Evolutionary conservation across 495 filamentous ascomycete genomes (phyloP), one percentile per base, ranked within the genome.

Genomic region (Penicillium crystallinum): DNA sequence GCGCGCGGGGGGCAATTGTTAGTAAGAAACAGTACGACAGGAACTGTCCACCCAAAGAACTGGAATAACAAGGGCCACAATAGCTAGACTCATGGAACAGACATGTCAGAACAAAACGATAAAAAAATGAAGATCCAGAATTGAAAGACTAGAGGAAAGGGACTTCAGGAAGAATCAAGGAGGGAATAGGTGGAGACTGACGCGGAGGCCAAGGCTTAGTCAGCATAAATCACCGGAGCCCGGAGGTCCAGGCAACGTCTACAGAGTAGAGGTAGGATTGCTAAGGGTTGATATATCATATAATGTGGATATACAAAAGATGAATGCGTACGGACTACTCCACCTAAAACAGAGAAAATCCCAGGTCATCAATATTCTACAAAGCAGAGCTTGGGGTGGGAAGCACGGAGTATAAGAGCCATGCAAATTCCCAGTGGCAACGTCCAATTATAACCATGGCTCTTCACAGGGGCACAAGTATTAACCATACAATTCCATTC

Each of bases 31-130:
- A 33, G n/a, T 48, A 27, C 39, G 42, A 57, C 49, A 23, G 53
- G 55, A 57, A 55, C 34, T 55, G 38, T 61, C 58, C 61, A 66
- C 58, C 61, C 58, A 57, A 61, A 59, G 49, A 58, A 63, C 59
- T 37, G 27, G 25, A 41, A 48, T 40, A 19, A 47, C 19, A 49
- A 46, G 18, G 15, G 43, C 19, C 43, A 52, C 53, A 39, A 44
- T n/a, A 53, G 18, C 53, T 45, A 48, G 23, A 46, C 45, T 58
- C 56, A 66, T 61, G 11, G 52, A 58, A 38, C 44, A 52, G 45
- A 41, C 59, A 65, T 62, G 17, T 47, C 52, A 48, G 27, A 42
- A 47, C 15, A 29, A 14, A 48, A 38, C 15, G 35, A 54, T 23
- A 39, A 47, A 36, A 49, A 21, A 19, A 58, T 30, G 44, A 52